Base-by-base conservation (phyloP, 1,284 basidiomycete species). In the Mycena citricolor region DNA sequence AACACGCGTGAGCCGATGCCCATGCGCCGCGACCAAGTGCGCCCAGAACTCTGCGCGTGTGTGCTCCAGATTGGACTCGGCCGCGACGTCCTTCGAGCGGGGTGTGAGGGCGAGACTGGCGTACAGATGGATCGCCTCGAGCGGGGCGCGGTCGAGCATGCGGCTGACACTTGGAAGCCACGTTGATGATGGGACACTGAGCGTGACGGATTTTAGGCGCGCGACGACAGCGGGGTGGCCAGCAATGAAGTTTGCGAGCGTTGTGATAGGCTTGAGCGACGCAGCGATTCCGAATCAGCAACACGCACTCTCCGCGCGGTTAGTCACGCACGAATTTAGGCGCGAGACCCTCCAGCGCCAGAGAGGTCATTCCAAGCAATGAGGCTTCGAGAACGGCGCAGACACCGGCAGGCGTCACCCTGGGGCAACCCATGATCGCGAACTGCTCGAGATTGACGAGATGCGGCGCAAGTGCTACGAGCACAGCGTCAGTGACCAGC, bases 261-360 rank as follows among this genome's bases (percentile, higher is more conserved):
- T n/a, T n/a, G n/a, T n/a, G n/a, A n/a, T n/a, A n/a, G n/a, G n/a
- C n/a, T n/a, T n/a, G n/a, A n/a, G n/a, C n/a, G n/a, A n/a, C n/a
- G n/a, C n/a, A n/a, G n/a, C n/a, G n/a, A n/a, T n/a, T n/a, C n/a
- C n/a, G n/a, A n/a, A n/a, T n/a, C n/a, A n/a, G n/a, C n/a, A n/a
- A n/a, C n/a, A n/a, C n/a, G n/a, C n/a, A n/a, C n/a, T n/a, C n/a
- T n/a, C n/a, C n/a, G n/a, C n/a, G n/a, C n/a, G n/a, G n/a, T n/a
- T n/a, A n/a, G n/a, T n/a, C n/a, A n/a, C n/a, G 28, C 60, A 86
- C 85, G 54, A 88, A 85, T 45, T 67, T 59, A 0, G 70, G 63
- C 2, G 82, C 81, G 21, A 87, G 59, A n/a, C 73, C 75, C 59
- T 88, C 83, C 13, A 88, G 63, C 3, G 74, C 74, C n/a, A 87